Conservation (phyloP, 1,139 yeast species). For the Yamadazyma siamensis region DNA sequence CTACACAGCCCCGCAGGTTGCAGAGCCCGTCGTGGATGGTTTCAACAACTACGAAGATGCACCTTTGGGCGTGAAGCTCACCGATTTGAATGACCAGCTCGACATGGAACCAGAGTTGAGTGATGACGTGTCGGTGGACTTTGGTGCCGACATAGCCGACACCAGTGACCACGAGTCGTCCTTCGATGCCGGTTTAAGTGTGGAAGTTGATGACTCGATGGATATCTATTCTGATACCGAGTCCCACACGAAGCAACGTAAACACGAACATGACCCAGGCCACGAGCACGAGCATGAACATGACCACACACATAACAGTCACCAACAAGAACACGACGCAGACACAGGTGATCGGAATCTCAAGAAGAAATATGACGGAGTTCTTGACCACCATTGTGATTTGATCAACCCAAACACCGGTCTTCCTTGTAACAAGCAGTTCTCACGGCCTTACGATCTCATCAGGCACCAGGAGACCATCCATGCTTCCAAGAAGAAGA, state of each 20-base stretch:
- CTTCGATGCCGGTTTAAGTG: no score
- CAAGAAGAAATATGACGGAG: conserved; percentile 9
- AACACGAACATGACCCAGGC: no score
- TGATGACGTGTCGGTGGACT: conserved; percentile 3
- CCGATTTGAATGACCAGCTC: conserved; percentile 5
- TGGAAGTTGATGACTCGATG: no score
- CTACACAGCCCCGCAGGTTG: neutral
- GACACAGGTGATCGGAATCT: conserved; percentile 3
- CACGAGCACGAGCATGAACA: no score
- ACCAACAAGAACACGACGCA: no score
- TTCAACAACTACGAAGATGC: conserved; percentile 3
- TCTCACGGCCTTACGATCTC: conserved; percentile 47
- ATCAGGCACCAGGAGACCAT: conserved; percentile 50
- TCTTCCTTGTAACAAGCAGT: conserved; percentile 41
- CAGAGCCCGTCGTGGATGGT: conserved; percentile 1
- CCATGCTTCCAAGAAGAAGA: conserved; percentile 47
- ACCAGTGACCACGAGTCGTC: neutral
- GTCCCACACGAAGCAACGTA: neutral
- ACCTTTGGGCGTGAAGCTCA: conserved; percentile 2
- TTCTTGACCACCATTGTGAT: conserved; percentile 42
- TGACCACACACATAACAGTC: no score
- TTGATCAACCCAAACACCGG: conserved; percentile 57
- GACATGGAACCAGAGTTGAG: conserved; percentile 1
- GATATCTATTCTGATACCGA: neutral
- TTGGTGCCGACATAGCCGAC: neutral